Conservation (phyloP, 192 early-diverging fungal genomes). For the Entrophospora sp. region DNA sequence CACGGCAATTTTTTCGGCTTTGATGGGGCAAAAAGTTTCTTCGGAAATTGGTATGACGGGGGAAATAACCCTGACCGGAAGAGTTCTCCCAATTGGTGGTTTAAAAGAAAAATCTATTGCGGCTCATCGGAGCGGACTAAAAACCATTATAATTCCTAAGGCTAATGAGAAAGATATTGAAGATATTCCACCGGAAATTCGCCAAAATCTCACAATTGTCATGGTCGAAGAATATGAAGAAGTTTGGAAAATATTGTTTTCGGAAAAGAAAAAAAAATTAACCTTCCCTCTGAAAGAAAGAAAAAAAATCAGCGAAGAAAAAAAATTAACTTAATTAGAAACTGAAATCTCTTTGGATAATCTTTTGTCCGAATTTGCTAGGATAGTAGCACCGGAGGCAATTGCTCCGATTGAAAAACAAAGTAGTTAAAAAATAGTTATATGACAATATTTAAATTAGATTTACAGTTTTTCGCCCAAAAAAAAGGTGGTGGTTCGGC, state of each 20-base stretch:
- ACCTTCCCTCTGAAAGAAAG: neutral
- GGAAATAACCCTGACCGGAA: neutral
- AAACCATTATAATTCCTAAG: constrained; percentile 7
- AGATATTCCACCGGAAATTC: neutral
- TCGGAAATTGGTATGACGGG: neutral
- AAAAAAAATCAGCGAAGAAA: neutral
- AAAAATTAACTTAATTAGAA: no score
- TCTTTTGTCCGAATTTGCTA: no score
- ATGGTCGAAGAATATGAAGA: neutral
- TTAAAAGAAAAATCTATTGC: constrained; percentile 11
- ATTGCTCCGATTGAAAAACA: no score
- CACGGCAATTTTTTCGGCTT: neutral
- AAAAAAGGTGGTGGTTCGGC: constrained; percentile 14
- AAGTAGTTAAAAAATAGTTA: neutral
- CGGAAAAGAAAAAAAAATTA: neutral
- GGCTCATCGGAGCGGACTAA: neutral
- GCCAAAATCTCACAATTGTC: neutral
- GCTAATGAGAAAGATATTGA: neutral
- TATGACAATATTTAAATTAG: constrained; percentile 1
- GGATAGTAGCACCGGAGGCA: no score
- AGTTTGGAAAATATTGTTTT: constrained; percentile 1
- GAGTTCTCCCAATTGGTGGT: neutral
- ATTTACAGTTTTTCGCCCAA: constrained; percentile 17
- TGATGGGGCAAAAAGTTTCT: neutral
- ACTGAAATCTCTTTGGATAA: no score